Conservation (phyloP, 129 eudicot species). For the Escallonia rubra region DNA sequence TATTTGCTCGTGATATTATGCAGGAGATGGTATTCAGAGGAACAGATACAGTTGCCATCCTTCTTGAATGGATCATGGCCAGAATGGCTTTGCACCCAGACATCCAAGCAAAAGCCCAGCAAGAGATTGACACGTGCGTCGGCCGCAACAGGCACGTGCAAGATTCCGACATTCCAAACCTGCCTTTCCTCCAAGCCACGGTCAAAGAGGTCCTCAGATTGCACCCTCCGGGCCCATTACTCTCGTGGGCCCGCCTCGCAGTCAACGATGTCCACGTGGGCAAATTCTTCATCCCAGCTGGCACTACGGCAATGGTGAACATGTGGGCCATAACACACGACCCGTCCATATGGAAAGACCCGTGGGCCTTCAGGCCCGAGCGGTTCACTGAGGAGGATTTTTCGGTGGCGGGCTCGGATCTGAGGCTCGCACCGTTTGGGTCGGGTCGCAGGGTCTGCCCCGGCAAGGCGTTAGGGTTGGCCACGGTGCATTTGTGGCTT, state of each 20-base stretch:
- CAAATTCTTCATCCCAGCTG: conserved; percentile 65
- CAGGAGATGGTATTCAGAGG: conserved; percentile 92
- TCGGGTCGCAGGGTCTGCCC: conserved; percentile 87
- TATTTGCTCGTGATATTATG: background rate
- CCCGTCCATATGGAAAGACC: conserved; percentile 70
- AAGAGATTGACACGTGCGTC: conserved; percentile 37
- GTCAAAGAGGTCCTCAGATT: conserved; percentile 74
- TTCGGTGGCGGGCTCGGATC: conserved; percentile 70
- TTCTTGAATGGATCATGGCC: conserved; percentile 82
- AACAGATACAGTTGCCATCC: conserved; percentile 70
- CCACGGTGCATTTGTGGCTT: conserved; percentile 66
- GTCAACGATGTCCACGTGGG: conserved; percentile 56
- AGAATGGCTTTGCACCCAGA: conserved; percentile 77
- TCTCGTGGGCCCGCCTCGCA: conserved; percentile 87
- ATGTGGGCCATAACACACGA: conserved; percentile 98
- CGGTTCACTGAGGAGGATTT: conserved; percentile 62
- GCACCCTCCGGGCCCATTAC: conserved; percentile 92
- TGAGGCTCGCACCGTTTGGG: conserved; percentile 89
- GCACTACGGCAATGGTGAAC: conserved; percentile 91
- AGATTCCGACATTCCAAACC: conserved; percentile 62
- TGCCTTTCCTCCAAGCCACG: conserved; percentile 58
- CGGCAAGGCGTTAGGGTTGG: conserved; percentile 62
- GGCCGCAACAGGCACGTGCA: conserved; percentile 33
- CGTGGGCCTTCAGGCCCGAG: conserved; percentile 63
- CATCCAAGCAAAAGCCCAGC: conserved; percentile 59